These are phyloP conservation scores for Xylariaceae sp. DNA, from an alignment of 2,329 filamentous ascomycete genomes.

Conservation along the genomic window DNA sequence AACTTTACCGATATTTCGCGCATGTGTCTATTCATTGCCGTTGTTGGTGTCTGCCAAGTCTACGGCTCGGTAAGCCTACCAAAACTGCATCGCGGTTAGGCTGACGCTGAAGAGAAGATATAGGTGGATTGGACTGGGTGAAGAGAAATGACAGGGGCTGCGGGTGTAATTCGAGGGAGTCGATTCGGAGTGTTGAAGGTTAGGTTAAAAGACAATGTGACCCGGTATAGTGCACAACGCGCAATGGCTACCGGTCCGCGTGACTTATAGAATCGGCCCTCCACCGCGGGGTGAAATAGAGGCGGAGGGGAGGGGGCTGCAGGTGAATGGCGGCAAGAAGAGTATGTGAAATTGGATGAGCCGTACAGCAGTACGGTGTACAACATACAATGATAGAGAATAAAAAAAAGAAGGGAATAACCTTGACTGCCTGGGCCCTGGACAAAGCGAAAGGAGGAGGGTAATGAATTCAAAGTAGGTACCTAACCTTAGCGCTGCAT, in stretches of 20 bases:
- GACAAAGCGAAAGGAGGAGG: conserved; percentile 22
- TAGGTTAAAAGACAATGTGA: conserved; percentile 13
- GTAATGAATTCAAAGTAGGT: conserved; percentile 26
- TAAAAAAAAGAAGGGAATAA: conserved; percentile 12
- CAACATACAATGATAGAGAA: too few relatives aligned
- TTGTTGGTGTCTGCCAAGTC: too few relatives aligned
- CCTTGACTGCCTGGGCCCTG: conserved; percentile 14
- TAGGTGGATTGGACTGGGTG: conserved; percentile 1
- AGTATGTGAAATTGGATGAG: conserved; percentile 20
- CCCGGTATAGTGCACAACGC: conserved; percentile 15
- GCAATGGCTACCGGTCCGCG: conserved; percentile 21
- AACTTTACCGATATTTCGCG: conserved; percentile 10
- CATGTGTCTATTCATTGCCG: conserved; percentile 10
- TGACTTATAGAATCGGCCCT: conserved; percentile 24
- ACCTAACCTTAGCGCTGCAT: conserved; percentile 26
- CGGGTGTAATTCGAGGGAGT: too few relatives aligned
- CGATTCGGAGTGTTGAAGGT: too few relatives aligned
- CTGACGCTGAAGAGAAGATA: conserved; percentile 9
- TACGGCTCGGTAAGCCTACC: too few relatives aligned
- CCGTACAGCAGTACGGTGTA: too few relatives aligned
- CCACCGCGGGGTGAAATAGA: conserved; percentile 22
- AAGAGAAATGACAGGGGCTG: conserved; percentile 1
- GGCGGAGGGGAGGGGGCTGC: conserved; percentile 22
- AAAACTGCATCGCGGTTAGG: conserved; percentile 8
- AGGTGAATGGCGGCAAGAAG: conserved; percentile 22